A percentile compares a stretch with the other conserved stretches of the same genome.
phyloP scores from a whole-genome alignment of 108 stramenopile genomes.

The Discostella pseudostelligera region DNA sequence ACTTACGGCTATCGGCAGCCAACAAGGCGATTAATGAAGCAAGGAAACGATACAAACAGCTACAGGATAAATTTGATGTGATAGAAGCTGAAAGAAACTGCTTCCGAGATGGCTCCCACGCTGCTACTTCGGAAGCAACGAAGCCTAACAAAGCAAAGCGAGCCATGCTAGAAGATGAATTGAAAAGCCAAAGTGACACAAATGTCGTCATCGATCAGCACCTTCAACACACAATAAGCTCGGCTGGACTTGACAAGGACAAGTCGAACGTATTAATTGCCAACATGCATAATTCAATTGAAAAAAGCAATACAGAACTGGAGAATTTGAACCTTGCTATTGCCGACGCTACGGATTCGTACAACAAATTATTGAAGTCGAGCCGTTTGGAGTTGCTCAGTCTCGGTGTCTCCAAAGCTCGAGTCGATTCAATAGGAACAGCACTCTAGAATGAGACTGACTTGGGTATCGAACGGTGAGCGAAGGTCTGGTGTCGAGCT shows the following conservation, averaged over 20 bases:
- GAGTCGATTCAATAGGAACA: constrained; percentile 9
- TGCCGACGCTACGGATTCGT: constrained; percentile 22
- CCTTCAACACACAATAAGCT: constrained; percentile 29
- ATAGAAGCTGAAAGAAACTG: constrained; percentile 17
- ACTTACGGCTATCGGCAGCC: constrained; percentile 27
- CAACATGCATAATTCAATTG: constrained; percentile 18
- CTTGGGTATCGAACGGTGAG: neutral
- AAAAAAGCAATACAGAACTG: constrained; percentile 14
- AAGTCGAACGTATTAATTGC: constrained; percentile 14
- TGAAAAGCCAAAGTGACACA: constrained; percentile 11
- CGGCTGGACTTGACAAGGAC: constrained; percentile 30
- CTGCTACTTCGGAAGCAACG: constrained; percentile 12
- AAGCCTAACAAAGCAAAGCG: constrained; percentile 17
- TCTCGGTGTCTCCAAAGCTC: constrained; percentile 12
- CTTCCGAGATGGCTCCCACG: constrained; percentile 10
- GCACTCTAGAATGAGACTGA: neutral
- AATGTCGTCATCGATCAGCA: constrained; percentile 29
- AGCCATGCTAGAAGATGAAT: constrained; percentile 16
- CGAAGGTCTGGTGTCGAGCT: no score
- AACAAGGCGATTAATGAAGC: constrained; percentile 19
- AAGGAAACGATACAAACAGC: neutral
- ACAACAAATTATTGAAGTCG: constrained; percentile 11
- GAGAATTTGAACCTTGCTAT: constrained; percentile 23
- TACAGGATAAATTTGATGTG: constrained; percentile 13
- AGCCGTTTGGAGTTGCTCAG: constrained; percentile 5